Evolutionary conservation across 225 moss, liverwort and hornwort species (phyloP).

Genomic region (Pseudisothecium myosuroides): DNA sequence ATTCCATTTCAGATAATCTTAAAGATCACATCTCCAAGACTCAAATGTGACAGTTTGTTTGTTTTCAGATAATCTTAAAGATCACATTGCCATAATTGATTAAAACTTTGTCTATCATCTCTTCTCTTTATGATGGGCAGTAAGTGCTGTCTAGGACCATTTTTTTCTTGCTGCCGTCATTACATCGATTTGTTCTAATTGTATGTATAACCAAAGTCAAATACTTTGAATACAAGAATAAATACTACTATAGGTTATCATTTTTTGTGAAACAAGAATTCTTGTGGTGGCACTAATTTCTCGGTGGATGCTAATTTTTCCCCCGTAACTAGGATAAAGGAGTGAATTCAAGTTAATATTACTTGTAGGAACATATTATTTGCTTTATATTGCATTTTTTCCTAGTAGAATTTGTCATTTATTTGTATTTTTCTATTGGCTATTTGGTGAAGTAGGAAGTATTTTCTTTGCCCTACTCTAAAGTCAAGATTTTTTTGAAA

Average conservation of each 20-base stretch:
- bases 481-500: too few relatives aligned
- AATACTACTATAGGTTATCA: neutral
- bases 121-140: neutral
- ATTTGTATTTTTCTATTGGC: too few relatives aligned
- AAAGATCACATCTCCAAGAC: too few relatives aligned
- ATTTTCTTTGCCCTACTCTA: too few relatives aligned
- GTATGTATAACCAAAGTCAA: neutral
- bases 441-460: too few relatives aligned
- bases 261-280: neutral
- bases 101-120: too few relatives aligned
- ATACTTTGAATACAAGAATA: neutral
- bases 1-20: too few relatives aligned
- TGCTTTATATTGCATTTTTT: too few relatives aligned
- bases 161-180: neutral
- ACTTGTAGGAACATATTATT: fast-evolving
- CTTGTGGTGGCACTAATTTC: neutral
- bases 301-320: neutral
- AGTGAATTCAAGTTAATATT: neutral
- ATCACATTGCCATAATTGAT: too few relatives aligned
- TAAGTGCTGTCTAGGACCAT: neutral
- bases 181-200: neutral
- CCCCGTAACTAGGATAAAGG: neutral
- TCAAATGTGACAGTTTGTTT: too few relatives aligned
- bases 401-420: too few relatives aligned
- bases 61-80: too few relatives aligned